Evolutionary conservation across 306 rosid species (phyloP), one percentile per base, ranked within the genome.

Genomic region (Dalbergia cochinchinensis): DNA sequence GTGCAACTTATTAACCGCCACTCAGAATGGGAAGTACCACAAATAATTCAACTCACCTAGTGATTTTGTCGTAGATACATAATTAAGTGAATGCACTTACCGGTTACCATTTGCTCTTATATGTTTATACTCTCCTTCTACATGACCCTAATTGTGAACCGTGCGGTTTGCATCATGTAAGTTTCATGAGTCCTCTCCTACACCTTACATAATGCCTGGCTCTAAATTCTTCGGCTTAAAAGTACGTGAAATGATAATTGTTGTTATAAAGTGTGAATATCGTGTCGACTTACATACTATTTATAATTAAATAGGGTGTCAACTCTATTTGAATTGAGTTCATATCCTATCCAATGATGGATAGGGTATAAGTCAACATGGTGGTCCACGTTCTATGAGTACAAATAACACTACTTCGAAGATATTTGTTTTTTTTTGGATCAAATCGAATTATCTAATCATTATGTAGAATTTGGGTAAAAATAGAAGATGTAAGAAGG

Each of bases 1-100:
- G 50, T 45, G 50, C 83, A 80, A 54, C 50, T 45, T 45, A 57
- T 71, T 72, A 54, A 53, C 54, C 83, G 47, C 85, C 89, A 86
- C 66, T 83, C 83, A 54, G 34, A 83, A 37, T 37, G 22, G 53
- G 57, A 76, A 58, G 77, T 47, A 65, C 20, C 35, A 58, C 59
- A 81, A 11, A 82, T 26, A 72, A 64, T 78, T 81, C 80, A 79
- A 73, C 83, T 73, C 31, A 26, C 31, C 31, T 26, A 26, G 31
- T 26, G 31, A 26, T 26, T 26, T 26, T 26, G 2, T 26, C 31
- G 2, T 26, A 26, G 31, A 26, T 26, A 26, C 31, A 26, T 26
- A 26, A 26, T 26, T 26, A 26, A 1, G 31, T 26, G 31, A 26
- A 26, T 26, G 31, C 31, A 26, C 31, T 26, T 26, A 26, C 31